phyloP scores from a whole-genome alignment of 805 yeast genomes.

The Yarrowia sp. region DNA sequence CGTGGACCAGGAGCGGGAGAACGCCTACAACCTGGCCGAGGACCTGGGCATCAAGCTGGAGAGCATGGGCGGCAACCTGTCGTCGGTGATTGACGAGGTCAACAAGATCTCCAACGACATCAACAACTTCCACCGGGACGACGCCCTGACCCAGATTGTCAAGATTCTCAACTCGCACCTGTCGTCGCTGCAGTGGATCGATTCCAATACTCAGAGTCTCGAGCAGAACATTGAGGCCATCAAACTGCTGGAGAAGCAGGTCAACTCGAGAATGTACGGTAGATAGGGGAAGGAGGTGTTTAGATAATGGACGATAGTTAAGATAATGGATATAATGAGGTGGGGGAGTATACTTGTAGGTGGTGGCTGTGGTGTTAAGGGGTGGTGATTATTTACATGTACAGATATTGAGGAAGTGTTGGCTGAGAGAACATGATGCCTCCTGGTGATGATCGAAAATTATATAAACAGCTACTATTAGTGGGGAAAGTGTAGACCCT shows the following conservation, averaged over 20 bases:
- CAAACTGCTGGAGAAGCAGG: conserved; percentile 43
- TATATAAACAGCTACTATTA: no score
- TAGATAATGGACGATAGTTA: no score
- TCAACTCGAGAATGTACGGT: conserved; percentile 29
- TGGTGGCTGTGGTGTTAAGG: no score
- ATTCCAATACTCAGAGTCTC: conserved; percentile 70
- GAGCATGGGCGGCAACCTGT: conserved; percentile 73
- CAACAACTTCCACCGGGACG: conserved; percentile 64
- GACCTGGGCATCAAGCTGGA: conserved; percentile 81
- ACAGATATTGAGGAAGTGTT: no score
- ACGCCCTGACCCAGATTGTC: conserved; percentile 61
- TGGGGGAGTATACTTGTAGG: no score
- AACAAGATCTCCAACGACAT: conserved; percentile 79
- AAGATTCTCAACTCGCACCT: conserved; percentile 85
- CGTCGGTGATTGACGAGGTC: conserved; percentile 78
- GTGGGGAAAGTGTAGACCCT: no score
- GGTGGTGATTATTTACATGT: no score
- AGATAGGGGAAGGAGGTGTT: neutral
- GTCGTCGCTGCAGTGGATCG: conserved; percentile 88
- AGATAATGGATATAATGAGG: no score
- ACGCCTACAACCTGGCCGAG: conserved; percentile 88
- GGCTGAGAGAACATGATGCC: no score
- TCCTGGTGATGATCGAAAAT: no score
- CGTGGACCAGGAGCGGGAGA: conserved; percentile 82
- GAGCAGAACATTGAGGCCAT: conserved; percentile 65